Conservation (phyloP, 495 filamentous ascomycete species). For the Talaromyces ruber region DNA sequence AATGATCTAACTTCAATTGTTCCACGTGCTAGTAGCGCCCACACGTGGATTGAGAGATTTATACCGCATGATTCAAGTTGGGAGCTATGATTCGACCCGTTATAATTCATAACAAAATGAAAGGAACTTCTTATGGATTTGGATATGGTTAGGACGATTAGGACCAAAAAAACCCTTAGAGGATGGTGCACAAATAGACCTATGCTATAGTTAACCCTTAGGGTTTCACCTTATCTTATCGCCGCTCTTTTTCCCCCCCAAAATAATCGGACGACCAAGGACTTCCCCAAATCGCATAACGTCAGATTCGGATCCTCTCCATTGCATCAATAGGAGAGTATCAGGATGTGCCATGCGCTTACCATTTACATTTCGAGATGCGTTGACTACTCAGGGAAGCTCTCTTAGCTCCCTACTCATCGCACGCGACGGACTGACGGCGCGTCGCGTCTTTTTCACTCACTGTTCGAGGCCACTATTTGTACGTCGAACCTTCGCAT, state of each 20-base stretch:
- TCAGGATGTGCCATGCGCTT: background rate
- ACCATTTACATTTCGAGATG: background rate
- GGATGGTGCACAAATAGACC: background rate
- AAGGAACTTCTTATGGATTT: too few relatives aligned
- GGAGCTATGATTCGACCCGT: background rate
- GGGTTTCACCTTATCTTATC: background rate
- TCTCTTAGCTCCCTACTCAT: background rate
- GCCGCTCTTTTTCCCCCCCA: background rate
- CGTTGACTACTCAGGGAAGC: background rate
- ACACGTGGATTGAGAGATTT: too few relatives aligned
- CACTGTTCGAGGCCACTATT: background rate
- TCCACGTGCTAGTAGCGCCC: too few relatives aligned
- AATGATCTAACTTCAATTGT: too few relatives aligned
- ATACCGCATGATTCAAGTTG: background rate
- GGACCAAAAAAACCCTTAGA: background rate
- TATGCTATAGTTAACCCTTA: background rate
- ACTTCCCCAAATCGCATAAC: background rate
- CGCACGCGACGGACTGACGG: background rate
- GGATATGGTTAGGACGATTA: too few relatives aligned
- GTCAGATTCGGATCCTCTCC: background rate
- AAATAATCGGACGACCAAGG: background rate
- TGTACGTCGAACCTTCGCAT: background rate
- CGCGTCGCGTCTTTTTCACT: constrained; percentile 2
- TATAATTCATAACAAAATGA: background rate
- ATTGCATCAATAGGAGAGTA: background rate